Evolutionary conservation across 2,329 filamentous ascomycete genomes (phyloP).

Genomic region (Cryphonectria carpinicola): DNA sequence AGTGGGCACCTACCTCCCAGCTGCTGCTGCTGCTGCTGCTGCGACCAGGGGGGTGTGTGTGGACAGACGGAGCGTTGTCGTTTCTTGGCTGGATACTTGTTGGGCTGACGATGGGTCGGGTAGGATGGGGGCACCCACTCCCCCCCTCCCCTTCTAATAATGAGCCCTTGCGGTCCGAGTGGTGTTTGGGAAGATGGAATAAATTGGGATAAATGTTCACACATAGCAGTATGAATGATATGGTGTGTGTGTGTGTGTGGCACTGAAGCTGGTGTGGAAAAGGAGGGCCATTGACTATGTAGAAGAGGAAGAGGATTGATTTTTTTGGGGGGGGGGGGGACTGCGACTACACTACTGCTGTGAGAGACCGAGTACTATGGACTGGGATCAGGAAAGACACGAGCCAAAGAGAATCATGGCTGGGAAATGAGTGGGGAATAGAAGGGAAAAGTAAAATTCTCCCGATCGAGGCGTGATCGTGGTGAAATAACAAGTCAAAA

Average conservation of each 20-base stretch:
- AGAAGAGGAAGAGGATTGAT: background rate
- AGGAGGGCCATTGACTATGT: background rate
- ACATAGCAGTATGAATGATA: no score
- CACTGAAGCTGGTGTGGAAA: no score
- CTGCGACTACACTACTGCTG: background rate
- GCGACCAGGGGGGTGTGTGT: background rate
- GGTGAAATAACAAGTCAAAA: background rate
- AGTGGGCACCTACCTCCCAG: background rate
- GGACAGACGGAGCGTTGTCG: background rate
- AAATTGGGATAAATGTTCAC: background rate
- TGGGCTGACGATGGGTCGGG: background rate
- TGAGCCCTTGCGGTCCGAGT: no score
- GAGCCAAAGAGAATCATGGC: background rate
- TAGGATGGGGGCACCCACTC: background rate
- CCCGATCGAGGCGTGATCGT: background rate
- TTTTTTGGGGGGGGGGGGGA: background rate
- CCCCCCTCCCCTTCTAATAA: background rate
- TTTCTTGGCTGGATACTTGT: background rate
- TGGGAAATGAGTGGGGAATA: background rate
- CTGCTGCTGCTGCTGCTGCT: no score
- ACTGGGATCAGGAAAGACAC: background rate
- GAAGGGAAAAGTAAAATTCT: background rate
- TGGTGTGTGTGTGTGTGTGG: no score
- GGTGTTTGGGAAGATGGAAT: no score
- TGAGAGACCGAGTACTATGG: background rate